phyloP scores from a whole-genome alignment of 148 eudicot genomes.

The Diospyros lotus region DNA sequence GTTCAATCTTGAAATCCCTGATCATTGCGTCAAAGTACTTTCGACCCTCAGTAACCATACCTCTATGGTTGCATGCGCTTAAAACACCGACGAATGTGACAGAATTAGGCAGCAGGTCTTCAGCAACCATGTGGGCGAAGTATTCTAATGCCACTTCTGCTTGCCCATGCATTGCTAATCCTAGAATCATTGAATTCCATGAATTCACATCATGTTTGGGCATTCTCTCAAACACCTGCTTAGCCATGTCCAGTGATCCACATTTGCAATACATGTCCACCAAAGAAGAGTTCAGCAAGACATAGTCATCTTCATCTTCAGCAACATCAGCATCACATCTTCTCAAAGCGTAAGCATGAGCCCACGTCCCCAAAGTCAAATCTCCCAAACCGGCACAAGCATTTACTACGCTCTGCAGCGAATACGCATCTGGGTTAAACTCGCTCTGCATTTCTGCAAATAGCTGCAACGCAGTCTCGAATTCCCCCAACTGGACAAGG shows the following conservation, averaged over 20 bases:
- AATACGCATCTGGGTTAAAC: constrained; percentile 65
- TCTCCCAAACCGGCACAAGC: constrained; percentile 78
- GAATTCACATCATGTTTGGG: constrained; percentile 45
- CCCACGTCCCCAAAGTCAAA: constrained; percentile 66
- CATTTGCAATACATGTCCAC: constrained; percentile 79
- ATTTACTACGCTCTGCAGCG: constrained; percentile 50
- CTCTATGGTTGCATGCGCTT: constrained; percentile 70
- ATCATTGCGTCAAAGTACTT: constrained; percentile 53
- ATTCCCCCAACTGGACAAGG: constrained; percentile 54
- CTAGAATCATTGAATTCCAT: constrained; percentile 73
- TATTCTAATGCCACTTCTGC: constrained; percentile 40
- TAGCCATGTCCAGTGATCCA: constrained; percentile 50
- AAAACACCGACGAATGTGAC: constrained; percentile 67
- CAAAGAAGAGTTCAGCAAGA: constrained; percentile 48
- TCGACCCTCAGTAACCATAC: constrained; percentile 55
- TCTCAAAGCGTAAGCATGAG: constrained; percentile 55
- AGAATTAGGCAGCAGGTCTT: constrained; percentile 49
- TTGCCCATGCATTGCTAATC: constrained; percentile 58
- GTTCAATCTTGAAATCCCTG: constrained; percentile 45
- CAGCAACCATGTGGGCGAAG: constrained; percentile 43
- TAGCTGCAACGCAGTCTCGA: constrained; percentile 47
- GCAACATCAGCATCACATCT: constrained; percentile 20
- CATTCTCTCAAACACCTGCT: constrained; percentile 60
- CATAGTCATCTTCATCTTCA: constrained; percentile 11
- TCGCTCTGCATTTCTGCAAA: constrained; percentile 40